These are phyloP conservation scores for Lolium multiflorum DNA, from an alignment of 176 grass and related monocot species.

Conservation along the genomic window DNA sequence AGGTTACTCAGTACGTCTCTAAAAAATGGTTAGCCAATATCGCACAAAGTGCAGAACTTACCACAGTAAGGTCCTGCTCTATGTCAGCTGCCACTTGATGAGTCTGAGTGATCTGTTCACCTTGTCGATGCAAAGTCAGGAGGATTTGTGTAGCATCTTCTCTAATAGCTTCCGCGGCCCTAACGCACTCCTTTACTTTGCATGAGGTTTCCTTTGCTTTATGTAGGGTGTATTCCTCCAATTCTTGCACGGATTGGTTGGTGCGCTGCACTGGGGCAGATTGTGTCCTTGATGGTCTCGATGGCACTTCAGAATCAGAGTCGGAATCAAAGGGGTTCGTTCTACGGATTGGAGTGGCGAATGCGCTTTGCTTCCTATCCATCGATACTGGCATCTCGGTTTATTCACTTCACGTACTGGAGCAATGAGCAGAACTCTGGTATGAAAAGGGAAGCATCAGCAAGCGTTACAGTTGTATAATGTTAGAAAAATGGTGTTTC, in stretches of 20 bases:
- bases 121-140: constrained; percentile 77
- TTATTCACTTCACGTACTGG: constrained; percentile 33
- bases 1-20: background rate
- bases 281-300: constrained; percentile 57
- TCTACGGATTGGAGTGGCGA: constrained; percentile 53
- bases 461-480: constrained; percentile 19
- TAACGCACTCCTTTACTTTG: constrained; percentile 86
- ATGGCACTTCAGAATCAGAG: constrained; percentile 65
- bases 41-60: constrained; percentile 40
- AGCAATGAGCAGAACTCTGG: constrained; percentile 21
- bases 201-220: constrained; percentile 70
- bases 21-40: background rate
- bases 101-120: constrained; percentile 80
- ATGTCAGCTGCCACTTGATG: constrained; percentile 77
- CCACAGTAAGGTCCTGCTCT: constrained; percentile 88
- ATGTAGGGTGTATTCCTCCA: constrained; percentile 70
- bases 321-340: constrained; percentile 78
- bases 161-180: constrained; percentile 83
- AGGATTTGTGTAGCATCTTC: constrained; percentile 86
- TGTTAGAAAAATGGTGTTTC: background rate
- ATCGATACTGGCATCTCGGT: constrained; percentile 52
- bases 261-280: constrained; percentile 46
- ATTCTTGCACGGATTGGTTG: constrained; percentile 73
- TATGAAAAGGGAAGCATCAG: constrained; percentile 23
- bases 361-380: constrained; percentile 57